These are phyloP conservation scores for Schizophyllum amplum DNA, from an alignment of 1,284 basidiomycete species.

Conservation along the genomic window DNA sequence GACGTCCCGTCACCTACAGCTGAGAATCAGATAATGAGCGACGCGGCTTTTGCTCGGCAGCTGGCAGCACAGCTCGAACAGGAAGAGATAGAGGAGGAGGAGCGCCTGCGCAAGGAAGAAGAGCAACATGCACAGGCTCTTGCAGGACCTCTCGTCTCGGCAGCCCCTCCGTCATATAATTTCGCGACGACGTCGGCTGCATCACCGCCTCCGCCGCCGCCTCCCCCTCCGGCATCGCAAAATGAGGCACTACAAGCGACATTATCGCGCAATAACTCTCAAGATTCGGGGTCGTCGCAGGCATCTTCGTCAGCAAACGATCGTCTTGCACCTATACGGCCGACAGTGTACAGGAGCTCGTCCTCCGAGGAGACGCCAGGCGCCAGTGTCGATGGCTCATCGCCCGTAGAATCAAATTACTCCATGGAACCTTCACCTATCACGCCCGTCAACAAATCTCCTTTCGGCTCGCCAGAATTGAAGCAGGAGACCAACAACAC, in stretches of 20 bases:
- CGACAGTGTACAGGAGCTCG: background rate
- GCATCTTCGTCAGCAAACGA: background rate
- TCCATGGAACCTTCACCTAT: background rate
- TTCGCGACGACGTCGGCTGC: conserved; percentile 1
- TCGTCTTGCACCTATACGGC: background rate
- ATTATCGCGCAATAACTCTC: background rate
- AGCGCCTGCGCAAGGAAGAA: conserved; percentile 9
- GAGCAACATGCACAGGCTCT: conserved; percentile 10
- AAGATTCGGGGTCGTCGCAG: background rate
- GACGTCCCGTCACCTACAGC: background rate
- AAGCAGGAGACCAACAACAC: background rate
- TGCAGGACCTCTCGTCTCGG: background rate
- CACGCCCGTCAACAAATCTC: conserved; percentile 5
- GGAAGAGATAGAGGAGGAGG: background rate
- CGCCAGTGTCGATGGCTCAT: background rate
- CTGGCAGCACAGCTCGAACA: conserved; percentile 14
- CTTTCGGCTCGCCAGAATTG: conserved; percentile 5
- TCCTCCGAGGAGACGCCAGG: background rate
- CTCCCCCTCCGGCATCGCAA: background rate
- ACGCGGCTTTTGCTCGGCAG: conserved; percentile 23
- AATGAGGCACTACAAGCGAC: background rate
- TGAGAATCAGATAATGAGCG: conserved; percentile 23
- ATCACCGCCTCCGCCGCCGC: conserved; percentile 1
- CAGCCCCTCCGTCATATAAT: background rate
- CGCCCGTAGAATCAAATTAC: conserved; percentile 4